Conservation (phyloP, 768 basidiomycete species). For the Lyophyllum atratum region DNA sequence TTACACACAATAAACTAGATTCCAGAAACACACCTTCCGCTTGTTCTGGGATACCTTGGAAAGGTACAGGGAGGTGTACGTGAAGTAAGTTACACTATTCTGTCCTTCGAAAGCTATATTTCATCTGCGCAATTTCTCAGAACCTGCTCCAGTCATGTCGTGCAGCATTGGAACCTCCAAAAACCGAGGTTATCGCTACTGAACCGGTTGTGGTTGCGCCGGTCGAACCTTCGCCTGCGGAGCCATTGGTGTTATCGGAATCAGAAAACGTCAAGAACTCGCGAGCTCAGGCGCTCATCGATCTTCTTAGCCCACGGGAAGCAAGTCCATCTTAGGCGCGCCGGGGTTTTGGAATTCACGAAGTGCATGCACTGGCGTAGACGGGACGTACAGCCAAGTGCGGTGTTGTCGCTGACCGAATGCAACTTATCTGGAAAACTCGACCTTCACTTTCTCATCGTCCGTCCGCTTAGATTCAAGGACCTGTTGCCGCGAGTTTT, state of each 20-base stretch:
- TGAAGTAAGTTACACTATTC: conserved; percentile 31
- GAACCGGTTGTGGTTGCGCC: not conserved
- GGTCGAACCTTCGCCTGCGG: not conserved
- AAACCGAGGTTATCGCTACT: not conserved
- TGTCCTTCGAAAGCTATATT: not conserved
- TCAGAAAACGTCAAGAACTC: conserved; percentile 3
- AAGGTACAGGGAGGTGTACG: conserved; percentile 49
- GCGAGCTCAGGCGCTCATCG: conserved; percentile 7
- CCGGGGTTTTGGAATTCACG: too few relatives aligned
- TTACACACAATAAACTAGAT: conserved; percentile 35
- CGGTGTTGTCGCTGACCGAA: too few relatives aligned
- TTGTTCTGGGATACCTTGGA: conserved; percentile 47
- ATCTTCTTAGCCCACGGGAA: not conserved
- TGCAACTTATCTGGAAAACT: too few relatives aligned
- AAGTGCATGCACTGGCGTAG: too few relatives aligned
- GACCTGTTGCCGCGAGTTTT: too few relatives aligned
- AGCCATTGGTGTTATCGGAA: not conserved
- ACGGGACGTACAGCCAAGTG: too few relatives aligned
- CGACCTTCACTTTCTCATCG: too few relatives aligned
- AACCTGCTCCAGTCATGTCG: conserved; percentile 17
- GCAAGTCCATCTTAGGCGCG: not conserved
- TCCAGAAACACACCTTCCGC: conserved; percentile 48
- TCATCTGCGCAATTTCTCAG: conserved; percentile 8
- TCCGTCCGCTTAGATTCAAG: too few relatives aligned
- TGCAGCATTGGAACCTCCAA: conserved; percentile 5